phyloP scores from a whole-genome alignment of 805 yeast species.

The Candida nemodendra region DNA sequence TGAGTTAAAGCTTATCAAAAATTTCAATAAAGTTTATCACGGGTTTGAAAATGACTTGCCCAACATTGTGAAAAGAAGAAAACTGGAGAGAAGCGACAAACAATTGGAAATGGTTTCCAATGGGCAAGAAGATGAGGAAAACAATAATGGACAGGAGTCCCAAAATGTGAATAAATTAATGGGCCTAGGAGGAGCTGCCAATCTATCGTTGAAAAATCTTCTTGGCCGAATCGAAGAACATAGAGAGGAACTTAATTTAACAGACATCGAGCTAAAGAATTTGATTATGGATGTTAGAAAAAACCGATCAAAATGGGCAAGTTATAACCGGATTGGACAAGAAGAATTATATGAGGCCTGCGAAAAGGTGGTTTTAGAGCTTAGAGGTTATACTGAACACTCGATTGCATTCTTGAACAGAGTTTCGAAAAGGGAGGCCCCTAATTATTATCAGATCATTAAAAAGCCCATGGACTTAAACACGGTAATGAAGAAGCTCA shows the following conservation, averaged over 20 bases:
- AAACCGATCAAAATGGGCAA: slow-evolving; percentile 96
- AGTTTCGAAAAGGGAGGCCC: slow-evolving; percentile 98
- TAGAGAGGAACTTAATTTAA: slow-evolving; percentile 69
- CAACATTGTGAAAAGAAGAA: slow-evolving; percentile 70
- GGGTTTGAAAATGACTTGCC: slow-evolving; percentile 75
- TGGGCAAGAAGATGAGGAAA: slow-evolving; percentile 12
- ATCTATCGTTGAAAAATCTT: slow-evolving; percentile 74
- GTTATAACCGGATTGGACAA: slow-evolving; percentile 92
- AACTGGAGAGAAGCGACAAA: slow-evolving; percentile 77
- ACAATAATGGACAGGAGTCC: slow-evolving; percentile 22
- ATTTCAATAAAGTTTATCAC: slow-evolving; percentile 72
- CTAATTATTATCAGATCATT: slow-evolving; percentile 87
- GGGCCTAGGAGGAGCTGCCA: slow-evolving; percentile 62
- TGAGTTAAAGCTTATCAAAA: slow-evolving; percentile 46
- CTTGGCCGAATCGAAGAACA: slow-evolving; percentile 74
- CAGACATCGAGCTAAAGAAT: slow-evolving; percentile 81
- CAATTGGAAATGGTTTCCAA: slow-evolving; percentile 46
- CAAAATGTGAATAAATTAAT: slow-evolving; percentile 29
- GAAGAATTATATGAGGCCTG: slow-evolving; percentile 97
- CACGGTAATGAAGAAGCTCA: slow-evolving; percentile 88
- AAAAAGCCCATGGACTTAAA: slow-evolving; percentile 95
- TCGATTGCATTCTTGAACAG: slow-evolving; percentile 93
- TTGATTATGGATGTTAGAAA: slow-evolving; percentile 90
- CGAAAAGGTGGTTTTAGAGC: slow-evolving; percentile 87
- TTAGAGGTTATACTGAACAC: slow-evolving; percentile 91